Base-by-base conservation (phyloP, 2,329 filamentous ascomycete species). In the Dendrostoma leiphaemia region DNA sequence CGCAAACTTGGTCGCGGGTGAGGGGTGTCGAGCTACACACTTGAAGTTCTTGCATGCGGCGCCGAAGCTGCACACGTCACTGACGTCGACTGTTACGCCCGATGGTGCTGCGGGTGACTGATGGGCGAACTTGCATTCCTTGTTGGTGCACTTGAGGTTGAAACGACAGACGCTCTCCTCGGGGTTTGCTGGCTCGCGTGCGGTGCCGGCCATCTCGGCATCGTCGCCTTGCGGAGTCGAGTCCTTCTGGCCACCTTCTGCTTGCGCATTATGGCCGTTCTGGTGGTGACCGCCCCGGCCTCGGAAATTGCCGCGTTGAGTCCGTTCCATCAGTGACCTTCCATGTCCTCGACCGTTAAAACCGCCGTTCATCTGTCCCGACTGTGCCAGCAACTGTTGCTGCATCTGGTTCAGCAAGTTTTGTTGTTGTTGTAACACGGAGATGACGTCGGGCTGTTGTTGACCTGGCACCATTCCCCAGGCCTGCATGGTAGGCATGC, bases 41-140 rank as follows among this genome's bases (percentile, higher is more conserved):
- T 97, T 97, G 65, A 84, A 82, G 78, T 97, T 99, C 74, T 94
- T 96, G 83, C 94, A 99, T 8, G 91, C 91, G 2, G 85, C 91
- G 19, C 91, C 93, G 64, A 89, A 97, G 17, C 82, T 82, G 75
- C 94, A 99, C 17, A 81, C 78, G 64, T 96, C 91, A 55, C 79
- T 83, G 61, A 92, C 80, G 69, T 97, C 94, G 54, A 97, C 79
- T 0, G 85, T 80, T 2, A 82, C 83, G 26, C 88, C 89, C 2
- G 88, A 86, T 3, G 90, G 88, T 29, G 93, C 92, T 2, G 89
- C 91, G 2, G 94, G 91, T 15, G 92, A 96, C 73, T 97, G 93
- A 66, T 99, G 94, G 17, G 91, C 94, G 69, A 91, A 99, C 61
- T 87, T 88, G 74, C 94, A 99, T 58, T 95, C 90, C 62, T 84